Conservation (phyloP, 2,329 filamentous ascomycete species). For the Aspergillus sp. region DNA sequence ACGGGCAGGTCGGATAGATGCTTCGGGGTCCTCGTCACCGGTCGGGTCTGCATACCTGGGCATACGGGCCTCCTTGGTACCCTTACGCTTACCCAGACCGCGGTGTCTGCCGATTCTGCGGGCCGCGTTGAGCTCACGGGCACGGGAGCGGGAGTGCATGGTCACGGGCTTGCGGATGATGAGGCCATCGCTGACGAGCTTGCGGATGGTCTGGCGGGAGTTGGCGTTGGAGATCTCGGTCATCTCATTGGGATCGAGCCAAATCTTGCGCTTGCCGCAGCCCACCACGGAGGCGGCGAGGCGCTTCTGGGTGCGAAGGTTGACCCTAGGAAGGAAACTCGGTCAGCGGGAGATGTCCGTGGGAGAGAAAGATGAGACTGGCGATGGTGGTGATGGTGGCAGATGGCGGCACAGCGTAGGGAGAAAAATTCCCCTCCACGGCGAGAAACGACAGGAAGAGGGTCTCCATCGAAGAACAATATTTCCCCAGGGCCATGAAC, state of each 20-base stretch:
- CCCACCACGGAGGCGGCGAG: constrained; percentile 97
- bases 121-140: constrained; percentile 90
- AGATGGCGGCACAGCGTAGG: not conserved
- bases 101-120: constrained; percentile 95
- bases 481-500: constrained; percentile 15
- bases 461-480: constrained; percentile 18
- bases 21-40: not conserved
- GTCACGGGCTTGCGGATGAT: constrained; percentile 99
- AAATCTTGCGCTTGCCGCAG: constrained; percentile 99
- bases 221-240: constrained; percentile 99
- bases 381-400: not conserved
- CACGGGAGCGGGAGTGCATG: constrained; percentile 98
- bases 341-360: constrained; percentile 27
- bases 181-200: constrained; percentile 98
- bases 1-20: too few species aligned
- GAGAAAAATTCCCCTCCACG: not conserved
- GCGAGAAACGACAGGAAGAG: constrained; percentile 4
- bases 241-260: constrained; percentile 99
- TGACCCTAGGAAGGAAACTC: constrained; percentile 70
- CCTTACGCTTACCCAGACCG: constrained; percentile 99
- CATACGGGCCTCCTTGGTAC: constrained; percentile 99
- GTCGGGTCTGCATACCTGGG: constrained; percentile 67
- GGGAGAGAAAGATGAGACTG: constrained; percentile 3
- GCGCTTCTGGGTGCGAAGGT: constrained; percentile 99
- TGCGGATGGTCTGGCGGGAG: constrained; percentile 99